phyloP scores from a whole-genome alignment of 164 flowering plant species.

The Saururus chinensis region DNA sequence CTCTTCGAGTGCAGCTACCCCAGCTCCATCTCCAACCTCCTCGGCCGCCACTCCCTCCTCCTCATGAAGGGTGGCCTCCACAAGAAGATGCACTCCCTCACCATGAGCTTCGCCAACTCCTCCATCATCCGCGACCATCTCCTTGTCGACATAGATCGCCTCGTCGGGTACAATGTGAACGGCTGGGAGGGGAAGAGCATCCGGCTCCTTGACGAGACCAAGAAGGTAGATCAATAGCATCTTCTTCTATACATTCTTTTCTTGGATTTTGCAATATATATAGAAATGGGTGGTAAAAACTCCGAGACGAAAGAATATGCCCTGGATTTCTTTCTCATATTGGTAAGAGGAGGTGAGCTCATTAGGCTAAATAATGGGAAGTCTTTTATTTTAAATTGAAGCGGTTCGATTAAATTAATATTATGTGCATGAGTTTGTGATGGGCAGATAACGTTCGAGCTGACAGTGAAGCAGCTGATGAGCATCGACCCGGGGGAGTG shows the following conservation, averaged over 20 bases:
- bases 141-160: conserved; percentile 65
- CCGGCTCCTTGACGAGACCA: conserved; percentile 81
- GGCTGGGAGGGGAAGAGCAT: conserved; percentile 50
- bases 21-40: conserved; percentile 4
- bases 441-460: conserved; percentile 77
- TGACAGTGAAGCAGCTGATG: conserved; percentile 89
- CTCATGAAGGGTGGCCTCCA: conserved; percentile 7
- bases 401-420: no score
- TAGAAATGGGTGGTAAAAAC: no score
- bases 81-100: conserved; percentile 6
- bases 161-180: conserved; percentile 47
- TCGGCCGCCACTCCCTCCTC: conserved; percentile 6
- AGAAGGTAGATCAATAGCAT: conserved; percentile 42
- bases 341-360: no score
- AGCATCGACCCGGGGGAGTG: conserved; percentile 93
- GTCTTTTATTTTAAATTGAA: no score
- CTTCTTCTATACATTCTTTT: background rate
- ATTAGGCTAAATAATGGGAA: no score
- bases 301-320: no score
- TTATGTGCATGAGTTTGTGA: no score
- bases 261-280: background rate
- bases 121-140: conserved; percentile 2
- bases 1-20: conserved; percentile 10
- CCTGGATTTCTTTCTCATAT: no score
- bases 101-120: conserved; percentile 4